Evolutionary conservation across 345 rosid species (phyloP), one percentile per base, ranked within the genome.

Genomic region (Chamaenerion angustifolium): DNA sequence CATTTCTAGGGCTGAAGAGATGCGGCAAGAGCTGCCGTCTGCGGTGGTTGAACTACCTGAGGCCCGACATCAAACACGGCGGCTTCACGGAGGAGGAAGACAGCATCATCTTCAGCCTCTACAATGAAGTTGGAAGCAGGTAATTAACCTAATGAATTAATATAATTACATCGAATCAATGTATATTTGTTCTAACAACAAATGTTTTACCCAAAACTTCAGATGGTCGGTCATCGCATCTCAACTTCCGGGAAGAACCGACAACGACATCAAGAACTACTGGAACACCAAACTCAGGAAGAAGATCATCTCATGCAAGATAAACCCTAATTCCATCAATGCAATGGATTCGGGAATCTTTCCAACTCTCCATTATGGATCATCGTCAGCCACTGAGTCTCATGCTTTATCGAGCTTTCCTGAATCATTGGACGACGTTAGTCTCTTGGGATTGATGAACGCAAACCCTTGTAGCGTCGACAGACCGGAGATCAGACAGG

Each of bases 21-120:
- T 79, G 82, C 16, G 80, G 82, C 14, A 79, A 76, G 66, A 76
- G 82, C 49, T 79, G 86, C 64, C 72, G 86, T 15, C 47, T 80
- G 40, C 59, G 83, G 37, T 80, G 86, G 86, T 66, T 76, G 4
- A 80, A 76, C 61, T 79, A 79, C 60, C 68, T 79, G 4, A 60
- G 79, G 54, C 82, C 82, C 48, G 70, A 71, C 58, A 76, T 80
- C 52, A 80, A 68, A 60, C 87, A 74, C 56, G 87, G 87, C 17
- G 76, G 76, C 13, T 80, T 77, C 49, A 76, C 79, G 16, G 68
- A 68, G 57, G 79, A 74, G 54, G 87, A 80, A 62, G 75, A 80
- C 54, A 57, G 57, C 49, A 54, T 72, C 27, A 80, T 80, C 16
- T 70, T 66, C 56, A 15, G 63, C 59, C 76, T 80, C 44, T 72